Percentiles rank a stretch among this genome's conserved stretches.
Evolutionary conservation across 176 grass and related monocot species (phyloP).

Genomic region (Carex pumila): DNA sequence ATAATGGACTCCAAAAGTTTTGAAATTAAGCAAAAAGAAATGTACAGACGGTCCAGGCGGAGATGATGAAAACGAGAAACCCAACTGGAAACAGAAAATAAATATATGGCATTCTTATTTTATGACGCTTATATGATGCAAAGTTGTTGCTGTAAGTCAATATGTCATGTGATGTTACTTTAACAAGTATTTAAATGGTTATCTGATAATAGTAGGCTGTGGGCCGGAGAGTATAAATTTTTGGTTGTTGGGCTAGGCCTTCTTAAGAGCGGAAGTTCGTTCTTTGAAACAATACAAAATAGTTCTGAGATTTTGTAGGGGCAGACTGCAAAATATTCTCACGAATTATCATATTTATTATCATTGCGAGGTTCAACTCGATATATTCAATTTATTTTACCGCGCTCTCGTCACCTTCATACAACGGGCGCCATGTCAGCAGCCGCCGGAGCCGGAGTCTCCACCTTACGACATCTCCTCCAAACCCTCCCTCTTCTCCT

Average conservation of each 20-base stretch:
- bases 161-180: too few species aligned
- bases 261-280: too few species aligned
- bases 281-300: too few species aligned
- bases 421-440: not conserved
- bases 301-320: too few species aligned
- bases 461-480: slow-evolving; percentile 36
- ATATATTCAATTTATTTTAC: not conserved
- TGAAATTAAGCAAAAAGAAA: not conserved
- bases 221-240: too few species aligned
- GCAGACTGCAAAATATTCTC: too few species aligned
- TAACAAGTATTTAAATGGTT: too few species aligned
- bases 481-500: slow-evolving; percentile 43
- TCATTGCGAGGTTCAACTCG: not conserved
- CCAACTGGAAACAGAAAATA: not conserved
- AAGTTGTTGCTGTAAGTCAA: not conserved
- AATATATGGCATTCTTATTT: not conserved
- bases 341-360: not conserved
- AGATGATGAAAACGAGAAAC: not conserved
- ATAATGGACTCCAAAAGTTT: not conserved
- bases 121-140: slow-evolving; percentile 26
- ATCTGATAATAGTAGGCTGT: too few species aligned
- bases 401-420: not conserved
- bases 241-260: too few species aligned
- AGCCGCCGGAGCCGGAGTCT: slow-evolving; percentile 5
- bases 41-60: not conserved